These are phyloP conservation scores for Aspergillus sclerotioniger DNA, from an alignment of 495 filamentous ascomycete species.

Conservation along the genomic window DNA sequence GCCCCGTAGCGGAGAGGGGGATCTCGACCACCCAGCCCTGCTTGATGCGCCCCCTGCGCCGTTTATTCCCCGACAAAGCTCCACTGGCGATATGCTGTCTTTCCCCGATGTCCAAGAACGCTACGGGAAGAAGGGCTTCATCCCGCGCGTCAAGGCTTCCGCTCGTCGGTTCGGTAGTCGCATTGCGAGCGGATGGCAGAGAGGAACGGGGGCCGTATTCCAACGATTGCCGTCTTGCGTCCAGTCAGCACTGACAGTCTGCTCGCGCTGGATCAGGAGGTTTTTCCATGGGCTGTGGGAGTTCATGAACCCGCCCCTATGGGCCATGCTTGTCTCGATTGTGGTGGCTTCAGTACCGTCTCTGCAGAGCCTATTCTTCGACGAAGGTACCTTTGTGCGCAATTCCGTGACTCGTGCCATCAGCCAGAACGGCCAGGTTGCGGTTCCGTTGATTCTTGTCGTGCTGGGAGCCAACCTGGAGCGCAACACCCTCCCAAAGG, in stretches of 20 bases:
- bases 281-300: conserved; percentile 72
- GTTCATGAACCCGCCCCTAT: conserved; percentile 98
- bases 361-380: conserved; percentile 83
- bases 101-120: conserved; percentile 39
- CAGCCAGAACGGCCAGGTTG: conserved; percentile 79
- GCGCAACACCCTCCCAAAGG: conserved; percentile 62
- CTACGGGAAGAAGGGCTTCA: conserved; percentile 19
- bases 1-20: conserved; percentile 22
- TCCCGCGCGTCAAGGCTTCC: conserved; percentile 27
- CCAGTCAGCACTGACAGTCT: conserved; percentile 50
- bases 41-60: conserved; percentile 40
- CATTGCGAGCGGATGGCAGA: conserved; percentile 22
- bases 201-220: conserved; percentile 30
- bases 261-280: conserved; percentile 39
- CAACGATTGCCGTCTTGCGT: conserved; percentile 55
- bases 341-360: conserved; percentile 86
- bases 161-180: conserved; percentile 19
- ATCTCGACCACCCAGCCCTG: conserved; percentile 25
- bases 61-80: conserved; percentile 42
- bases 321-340: conserved; percentile 91
- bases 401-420: conserved; percentile 92
- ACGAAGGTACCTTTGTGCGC: conserved; percentile 82
- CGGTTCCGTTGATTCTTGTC: conserved; percentile 94
- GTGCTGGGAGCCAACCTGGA: conserved; percentile 93
- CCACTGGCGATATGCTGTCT: conserved; percentile 38